Evolutionary conservation across 73 alveolate genomes (phyloP).

Genomic region (Paramecium caudatum): DNA sequence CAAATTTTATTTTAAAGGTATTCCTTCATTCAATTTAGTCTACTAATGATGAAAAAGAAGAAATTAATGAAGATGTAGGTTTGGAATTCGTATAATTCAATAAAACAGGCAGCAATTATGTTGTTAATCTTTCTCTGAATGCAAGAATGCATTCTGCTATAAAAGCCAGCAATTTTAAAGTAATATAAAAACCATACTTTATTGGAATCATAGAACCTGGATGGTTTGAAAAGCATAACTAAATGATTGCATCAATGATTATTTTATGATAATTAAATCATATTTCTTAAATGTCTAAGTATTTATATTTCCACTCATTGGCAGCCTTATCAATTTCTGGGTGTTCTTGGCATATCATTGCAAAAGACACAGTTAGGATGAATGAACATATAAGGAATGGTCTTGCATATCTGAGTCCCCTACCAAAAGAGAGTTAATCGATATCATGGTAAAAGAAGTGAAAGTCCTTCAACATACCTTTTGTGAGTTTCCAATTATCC

Average conservation of each 20-base stretch:
- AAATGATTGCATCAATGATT: slow-evolving; percentile 49
- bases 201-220: slow-evolving; percentile 20
- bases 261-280: slow-evolving; percentile 6
- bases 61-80: neutral
- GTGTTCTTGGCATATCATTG: neutral
- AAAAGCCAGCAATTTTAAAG: neutral
- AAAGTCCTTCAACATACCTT: neutral
- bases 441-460: slow-evolving; percentile 6
- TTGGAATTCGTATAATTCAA: neutral
- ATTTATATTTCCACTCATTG: neutral
- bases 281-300: neutral
- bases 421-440: neutral
- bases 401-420: neutral
- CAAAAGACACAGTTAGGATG: neutral
- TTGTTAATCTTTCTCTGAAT: neutral
- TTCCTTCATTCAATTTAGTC: neutral
- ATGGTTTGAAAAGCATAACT: slow-evolving; percentile 30
- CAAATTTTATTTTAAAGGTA: neutral
- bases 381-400: neutral
- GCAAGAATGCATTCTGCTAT: neutral
- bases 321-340: neutral
- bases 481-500: neutral
- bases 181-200: slow-evolving; percentile 39
- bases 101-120: slow-evolving; percentile 4
- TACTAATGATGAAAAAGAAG: neutral